Base-by-base conservation (phyloP, 78 protist species). In the Salpingoeca rosetta region DNA sequence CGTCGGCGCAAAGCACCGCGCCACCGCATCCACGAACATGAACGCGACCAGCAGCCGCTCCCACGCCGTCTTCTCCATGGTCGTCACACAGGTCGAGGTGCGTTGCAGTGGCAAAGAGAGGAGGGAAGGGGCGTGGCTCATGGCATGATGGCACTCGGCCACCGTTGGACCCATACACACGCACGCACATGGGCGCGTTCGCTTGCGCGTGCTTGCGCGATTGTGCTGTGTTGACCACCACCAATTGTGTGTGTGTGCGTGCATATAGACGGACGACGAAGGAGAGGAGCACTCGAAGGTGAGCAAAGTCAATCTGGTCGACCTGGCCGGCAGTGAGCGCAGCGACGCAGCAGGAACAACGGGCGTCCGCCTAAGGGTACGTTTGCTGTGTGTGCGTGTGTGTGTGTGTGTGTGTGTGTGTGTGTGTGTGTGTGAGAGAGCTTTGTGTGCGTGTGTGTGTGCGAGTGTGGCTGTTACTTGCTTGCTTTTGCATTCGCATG, bases 11-110 rank as follows among this genome's bases (percentile, higher is more conserved):
- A 17, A 27, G 35, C 82, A 0, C 85, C 90, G 98, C 57, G 85
- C 93, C n/a, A 92, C 91, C 0, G 98, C 97, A 31, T 84, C 93
- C n/a, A 95, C 95, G 28, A 57, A 80, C 43, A 96, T 96, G 96
- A 96, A 96, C 92, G 91, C 91, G 22, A 81, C 85, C 28, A 85
- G 92, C 65, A 84, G 91, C 36, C 93, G 98, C 57, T 86, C 93
- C 39, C 98, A 96, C 76, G 90, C 96, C 40, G 90, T 95, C 39
- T 93, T 95, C 80, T 93, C 92, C 77, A 86, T 95, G 81, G 86
- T 87, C 44, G 73, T 91, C 41, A 91, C 93, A 3, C 88, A 84
- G 45, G 27, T 7, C n/a, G 35, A 27, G 39, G 12, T 44, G 1
- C 76, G 44, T 35, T 24, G 3, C 22, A 7, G 7, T 37, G 37